Percentiles rank a stretch among this genome's conserved stretches.
Evolutionary conservation across 2,329 filamentous ascomycete species (phyloP).

Genomic region (Aspergillus alliaceus): DNA sequence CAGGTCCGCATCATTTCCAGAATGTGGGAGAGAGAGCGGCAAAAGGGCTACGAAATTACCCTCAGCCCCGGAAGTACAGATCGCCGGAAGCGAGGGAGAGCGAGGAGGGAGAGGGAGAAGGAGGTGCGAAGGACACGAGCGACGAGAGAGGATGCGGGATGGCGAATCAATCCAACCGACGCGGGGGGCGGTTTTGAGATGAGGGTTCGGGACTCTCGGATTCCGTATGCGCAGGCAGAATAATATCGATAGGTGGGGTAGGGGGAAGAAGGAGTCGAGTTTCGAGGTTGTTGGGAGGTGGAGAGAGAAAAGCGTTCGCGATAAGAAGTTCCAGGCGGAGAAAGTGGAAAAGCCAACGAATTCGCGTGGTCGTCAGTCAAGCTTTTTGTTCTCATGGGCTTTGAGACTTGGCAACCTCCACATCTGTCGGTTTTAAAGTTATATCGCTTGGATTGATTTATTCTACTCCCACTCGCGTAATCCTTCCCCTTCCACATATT

Average conservation of each 20-base stretch:
- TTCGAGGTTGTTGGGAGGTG: background rate
- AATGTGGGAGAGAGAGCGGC: constrained; percentile 1
- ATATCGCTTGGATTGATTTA: background rate
- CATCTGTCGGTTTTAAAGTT: background rate
- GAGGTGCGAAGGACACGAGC: constrained; percentile 3
- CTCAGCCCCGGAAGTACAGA: constrained; percentile 2
- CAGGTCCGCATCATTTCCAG: constrained; percentile 21
- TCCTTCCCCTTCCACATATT: constrained; percentile 56
- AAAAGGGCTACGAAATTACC: background rate
- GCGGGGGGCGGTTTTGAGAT: background rate
- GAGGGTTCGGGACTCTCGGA: background rate
- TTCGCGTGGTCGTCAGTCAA: constrained; percentile 32
- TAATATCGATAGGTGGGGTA: background rate
- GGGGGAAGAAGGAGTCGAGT: background rate
- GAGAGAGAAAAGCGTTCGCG: constrained; percentile 13
- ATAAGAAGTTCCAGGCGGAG: constrained; percentile 31
- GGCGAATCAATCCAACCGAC: background rate
- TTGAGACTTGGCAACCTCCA: constrained; percentile 20
- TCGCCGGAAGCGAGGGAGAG: constrained; percentile 66
- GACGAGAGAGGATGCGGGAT: background rate
- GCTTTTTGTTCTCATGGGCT: constrained; percentile 31
- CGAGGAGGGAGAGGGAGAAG: constrained; percentile 55
- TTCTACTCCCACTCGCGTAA: constrained; percentile 42
- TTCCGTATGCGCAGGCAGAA: background rate
- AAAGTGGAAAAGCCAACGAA: constrained; percentile 19